Conservation (phyloP, 202 grass and related monocot species). For the Zoysia matrella region DNA sequence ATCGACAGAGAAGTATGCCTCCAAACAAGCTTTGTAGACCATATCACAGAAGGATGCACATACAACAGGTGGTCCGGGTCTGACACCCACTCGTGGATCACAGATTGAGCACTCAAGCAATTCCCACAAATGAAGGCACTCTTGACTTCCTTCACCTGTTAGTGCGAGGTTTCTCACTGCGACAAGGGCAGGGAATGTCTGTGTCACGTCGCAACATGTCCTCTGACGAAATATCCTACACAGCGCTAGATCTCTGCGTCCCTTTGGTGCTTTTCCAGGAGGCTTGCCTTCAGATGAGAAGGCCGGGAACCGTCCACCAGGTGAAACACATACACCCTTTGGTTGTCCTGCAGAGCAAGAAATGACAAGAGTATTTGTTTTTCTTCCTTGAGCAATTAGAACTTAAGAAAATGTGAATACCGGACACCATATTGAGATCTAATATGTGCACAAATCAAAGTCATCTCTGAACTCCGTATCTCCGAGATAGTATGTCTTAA, state of each 20-base stretch:
- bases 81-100: slow-evolving; percentile 71
- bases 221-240: slow-evolving; percentile 90
- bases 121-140: slow-evolving; percentile 97
- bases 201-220: slow-evolving; percentile 86
- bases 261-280: slow-evolving; percentile 71
- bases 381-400: neutral
- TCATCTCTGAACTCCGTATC: neutral
- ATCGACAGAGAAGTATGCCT: slow-evolving; percentile 81
- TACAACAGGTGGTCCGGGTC: slow-evolving; percentile 70
- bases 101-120: slow-evolving; percentile 92
- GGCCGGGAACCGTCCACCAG: slow-evolving; percentile 76
- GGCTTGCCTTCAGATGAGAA: slow-evolving; percentile 75
- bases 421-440: neutral
- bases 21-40: slow-evolving; percentile 78
- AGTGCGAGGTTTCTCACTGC: slow-evolving; percentile 87
- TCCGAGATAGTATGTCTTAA: neutral
- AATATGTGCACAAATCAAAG: neutral
- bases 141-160: slow-evolving; percentile 74
- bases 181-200: slow-evolving; percentile 77
- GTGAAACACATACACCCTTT: slow-evolving; percentile 80
- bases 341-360: slow-evolving; percentile 50
- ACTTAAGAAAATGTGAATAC: neutral
- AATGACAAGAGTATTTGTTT: neutral
- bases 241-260: slow-evolving; percentile 67
- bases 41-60: slow-evolving; percentile 86